Base-by-base conservation (phyloP, 495 filamentous ascomycete genomes). In the Hyaloscypha finlandica region DNA sequence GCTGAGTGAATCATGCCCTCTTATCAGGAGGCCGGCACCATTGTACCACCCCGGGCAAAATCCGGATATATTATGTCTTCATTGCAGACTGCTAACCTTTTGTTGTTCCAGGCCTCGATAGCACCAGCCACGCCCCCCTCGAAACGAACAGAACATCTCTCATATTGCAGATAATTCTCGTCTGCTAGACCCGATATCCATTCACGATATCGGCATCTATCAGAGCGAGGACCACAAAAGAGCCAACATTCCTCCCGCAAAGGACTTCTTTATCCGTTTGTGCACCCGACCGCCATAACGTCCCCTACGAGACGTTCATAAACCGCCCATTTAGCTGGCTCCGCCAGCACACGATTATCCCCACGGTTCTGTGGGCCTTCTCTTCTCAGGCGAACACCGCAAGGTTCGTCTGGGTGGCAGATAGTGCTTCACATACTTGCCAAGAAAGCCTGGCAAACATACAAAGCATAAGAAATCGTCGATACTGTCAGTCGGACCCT, bases 121-220 rank as follows among this genome's bases (percentile, higher is more conserved):
- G 88, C 92, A 89, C 85, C 75, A 74, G 66, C 73, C 66, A 74
- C 73, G 70, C 68, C 70, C 73, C 73, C 56, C 35, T 37, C 54
- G 16, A 48, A 45, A 39, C 52, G 53, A 30, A 54, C 48, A 61
- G 51, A 45, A 51, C 37, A 61, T 65, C 45, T 45, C 25, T 60
- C 48, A 42, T 30, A 69, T 32, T 82, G 84, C 86, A 90, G 85
- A 90, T 87, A 81, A 83, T 33, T 87, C 89, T 93, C 90, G 86
- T 93, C 90, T 93, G 88, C 90, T 90, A 85, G 89, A 88, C 86
- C 90, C 91, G 91, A 91, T 94, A 94, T 90, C 91, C 75, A 62
- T 79, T 79, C 76, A 85, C 76, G 84, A 89, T 93, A 96, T 97
- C 92, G 92, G 92, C 82, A 85, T 88, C 87, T 90, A 71, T 77